phyloP scores from a whole-genome alignment of 805 yeast genomes.

The Tetrapisispora iriomotensis region DNA sequence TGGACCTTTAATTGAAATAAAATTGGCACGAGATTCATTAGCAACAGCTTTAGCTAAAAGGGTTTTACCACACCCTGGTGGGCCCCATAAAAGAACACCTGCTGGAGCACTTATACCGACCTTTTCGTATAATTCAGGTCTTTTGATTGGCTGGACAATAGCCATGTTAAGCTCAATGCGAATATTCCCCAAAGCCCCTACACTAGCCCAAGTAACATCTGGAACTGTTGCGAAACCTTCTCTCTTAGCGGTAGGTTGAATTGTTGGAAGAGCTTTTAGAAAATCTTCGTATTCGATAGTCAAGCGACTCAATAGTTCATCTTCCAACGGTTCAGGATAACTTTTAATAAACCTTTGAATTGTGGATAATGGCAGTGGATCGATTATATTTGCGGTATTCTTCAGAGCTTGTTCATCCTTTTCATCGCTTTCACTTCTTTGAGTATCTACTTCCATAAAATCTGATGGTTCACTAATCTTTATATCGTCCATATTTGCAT shows the following conservation, averaged over 20 bases:
- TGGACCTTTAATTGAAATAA: constrained; percentile 93
- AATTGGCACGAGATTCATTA: constrained; percentile 91
- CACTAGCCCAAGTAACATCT: constrained; percentile 91
- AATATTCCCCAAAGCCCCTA: constrained; percentile 76
- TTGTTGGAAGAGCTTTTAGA: constrained; percentile 73
- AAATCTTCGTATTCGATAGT: constrained; percentile 75
- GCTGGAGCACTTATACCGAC: constrained; percentile 96
- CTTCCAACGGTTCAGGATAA: constrained; percentile 73
- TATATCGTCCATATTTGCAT: constrained; percentile 20
- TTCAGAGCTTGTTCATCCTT: constrained; percentile 15
- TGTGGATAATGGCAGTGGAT: constrained; percentile 41
- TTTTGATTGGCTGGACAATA: constrained; percentile 88
- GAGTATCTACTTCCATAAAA: constrained; percentile 26
- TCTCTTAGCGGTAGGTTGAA: constrained; percentile 95
- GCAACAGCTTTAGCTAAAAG: constrained; percentile 95
- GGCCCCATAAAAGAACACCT: constrained; percentile 97
- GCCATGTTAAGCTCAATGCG: constrained; percentile 94
- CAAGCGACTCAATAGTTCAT: constrained; percentile 65
- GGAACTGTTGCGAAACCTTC: constrained; percentile 99
- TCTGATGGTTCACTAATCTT: constrained; percentile 12
- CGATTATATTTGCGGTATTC: constrained; percentile 28
- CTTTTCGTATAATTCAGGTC: constrained; percentile 78
- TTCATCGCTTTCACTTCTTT: neutral
- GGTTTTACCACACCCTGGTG: constrained; percentile 99
- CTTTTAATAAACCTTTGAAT: constrained; percentile 61